Evolutionary conservation across 352 stramenopile genomes (phyloP).

Genomic region (Phytopythium aichiense): DNA sequence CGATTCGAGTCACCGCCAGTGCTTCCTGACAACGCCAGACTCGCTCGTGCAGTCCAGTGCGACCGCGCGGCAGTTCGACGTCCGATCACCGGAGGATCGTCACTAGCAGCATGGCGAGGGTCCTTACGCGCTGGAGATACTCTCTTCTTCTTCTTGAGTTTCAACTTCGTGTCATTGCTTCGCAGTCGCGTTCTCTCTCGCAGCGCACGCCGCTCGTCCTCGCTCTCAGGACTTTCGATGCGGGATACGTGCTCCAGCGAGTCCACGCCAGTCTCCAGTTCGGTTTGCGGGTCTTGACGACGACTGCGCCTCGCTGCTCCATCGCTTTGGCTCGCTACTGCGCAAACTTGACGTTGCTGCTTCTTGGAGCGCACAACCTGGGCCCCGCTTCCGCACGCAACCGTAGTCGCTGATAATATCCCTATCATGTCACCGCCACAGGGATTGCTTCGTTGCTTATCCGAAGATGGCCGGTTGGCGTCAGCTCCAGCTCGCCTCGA

Average conservation of each 20-base stretch:
- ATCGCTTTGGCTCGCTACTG: conserved; percentile 3
- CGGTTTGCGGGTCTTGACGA: not conserved
- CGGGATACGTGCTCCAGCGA: conserved; percentile 10
- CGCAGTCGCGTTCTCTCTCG: not conserved
- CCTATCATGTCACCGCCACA: not conserved
- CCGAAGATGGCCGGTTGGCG: not conserved
- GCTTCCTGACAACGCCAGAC: not conserved
- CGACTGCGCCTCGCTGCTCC: not conserved
- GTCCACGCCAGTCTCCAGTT: not conserved
- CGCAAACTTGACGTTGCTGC: conserved; percentile 9
- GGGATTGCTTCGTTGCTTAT: not conserved
- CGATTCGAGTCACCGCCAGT: not conserved
- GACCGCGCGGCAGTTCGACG: conserved; percentile 1
- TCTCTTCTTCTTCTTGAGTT: not conserved
- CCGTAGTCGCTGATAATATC: not conserved
- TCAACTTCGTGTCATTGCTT: not conserved
- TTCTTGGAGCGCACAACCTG: conserved; percentile 34
- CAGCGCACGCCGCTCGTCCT: not conserved
- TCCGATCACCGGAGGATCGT: not conserved
- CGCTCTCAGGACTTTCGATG: no score
- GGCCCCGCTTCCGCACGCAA: conserved; percentile 31
- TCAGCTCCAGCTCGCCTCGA: no score
- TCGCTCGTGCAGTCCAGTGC: conserved; percentile 1
- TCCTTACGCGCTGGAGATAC: not conserved
- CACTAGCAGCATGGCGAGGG: not conserved